phyloP scores from a whole-genome alignment of 176 grass and related monocot species.

The Metroxylon sagu region DNA sequence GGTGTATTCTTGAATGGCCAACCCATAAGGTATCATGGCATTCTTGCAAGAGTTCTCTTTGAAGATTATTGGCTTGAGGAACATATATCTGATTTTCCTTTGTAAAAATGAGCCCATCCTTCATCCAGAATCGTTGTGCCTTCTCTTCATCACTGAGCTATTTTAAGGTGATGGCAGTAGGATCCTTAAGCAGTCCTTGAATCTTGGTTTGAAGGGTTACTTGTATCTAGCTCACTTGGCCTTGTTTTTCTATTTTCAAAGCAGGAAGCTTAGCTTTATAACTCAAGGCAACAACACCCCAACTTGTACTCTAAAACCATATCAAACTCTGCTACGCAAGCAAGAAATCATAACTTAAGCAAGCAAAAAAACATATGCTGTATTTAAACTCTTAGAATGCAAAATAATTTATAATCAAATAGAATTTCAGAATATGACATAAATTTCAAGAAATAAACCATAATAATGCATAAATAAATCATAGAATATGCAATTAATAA shows the following conservation, averaged over 20 bases:
- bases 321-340: not conserved
- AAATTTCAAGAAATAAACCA: no score
- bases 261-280: not conserved
- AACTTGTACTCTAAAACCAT: not conserved
- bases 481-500: no score
- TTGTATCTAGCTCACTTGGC: no score
- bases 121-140: not conserved
- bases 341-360: no score
- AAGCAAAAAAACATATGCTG: no score
- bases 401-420: no score
- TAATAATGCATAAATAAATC: no score
- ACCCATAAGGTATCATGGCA: conserved; percentile 1
- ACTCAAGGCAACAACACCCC: not conserved
- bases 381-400: no score
- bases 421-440: no score
- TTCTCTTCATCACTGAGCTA: not conserved
- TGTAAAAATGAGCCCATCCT: not conserved
- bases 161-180: not conserved
- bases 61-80: not conserved
- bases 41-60: not conserved
- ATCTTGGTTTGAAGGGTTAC: not conserved
- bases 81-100: not conserved
- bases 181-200: not conserved
- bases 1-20: not conserved
- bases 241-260: no score